Base-by-base conservation (phyloP, 2,329 filamentous ascomycete genomes). In the Exophiala sideris region DNA sequence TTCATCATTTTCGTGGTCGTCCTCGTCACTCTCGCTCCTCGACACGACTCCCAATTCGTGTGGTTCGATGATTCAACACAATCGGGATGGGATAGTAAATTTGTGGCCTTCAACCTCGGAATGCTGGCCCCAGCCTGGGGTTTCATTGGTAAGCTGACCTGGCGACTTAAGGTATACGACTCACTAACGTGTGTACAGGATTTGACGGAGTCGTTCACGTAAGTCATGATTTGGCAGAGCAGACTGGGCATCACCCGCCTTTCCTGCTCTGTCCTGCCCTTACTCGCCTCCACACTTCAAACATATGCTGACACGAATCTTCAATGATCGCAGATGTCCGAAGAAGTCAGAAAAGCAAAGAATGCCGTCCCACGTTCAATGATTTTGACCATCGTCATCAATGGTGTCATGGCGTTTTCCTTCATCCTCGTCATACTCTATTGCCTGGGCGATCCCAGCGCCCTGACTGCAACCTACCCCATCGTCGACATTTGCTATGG, bases 351-450 rank as follows among this genome's bases (percentile, higher is more conserved):
- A 4, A 68, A 76, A 49, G 71, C 76, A 2, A 74, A 75, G 46
- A 69, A 73, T 12, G 73, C 74, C 1, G 71, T 79, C 1, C 77
- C 76, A 0, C 68, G 70, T 12, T 72, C 71, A n/a, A 71, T 76
- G 48, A 66, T 77, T 40, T 73, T 73, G 62, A 71, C 73, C 1
- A 67, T 73, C 18, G 65, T 72, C 24, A 69, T 73, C n/a, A 77
- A 76, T 42, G 71, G 69, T 3, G 50, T 70, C 24, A 58, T 76
- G 34, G 73, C 71, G 38, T 76, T 72, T 54, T 64, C 66, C 52
- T 77, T 72, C 54, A 61, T 72, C 1, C 57, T 73, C 29, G 73
- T 72, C 20, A 67, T 76, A 14, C 66, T 76, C 2, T 76, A 75
- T 58, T 72, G 68, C 35, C 73, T 79, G 57, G 73, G 72, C 3